These are phyloP conservation scores for Pseudogymnoascus sp. DNA, from an alignment of 2,329 filamentous ascomycete species.

Conservation along the genomic window DNA sequence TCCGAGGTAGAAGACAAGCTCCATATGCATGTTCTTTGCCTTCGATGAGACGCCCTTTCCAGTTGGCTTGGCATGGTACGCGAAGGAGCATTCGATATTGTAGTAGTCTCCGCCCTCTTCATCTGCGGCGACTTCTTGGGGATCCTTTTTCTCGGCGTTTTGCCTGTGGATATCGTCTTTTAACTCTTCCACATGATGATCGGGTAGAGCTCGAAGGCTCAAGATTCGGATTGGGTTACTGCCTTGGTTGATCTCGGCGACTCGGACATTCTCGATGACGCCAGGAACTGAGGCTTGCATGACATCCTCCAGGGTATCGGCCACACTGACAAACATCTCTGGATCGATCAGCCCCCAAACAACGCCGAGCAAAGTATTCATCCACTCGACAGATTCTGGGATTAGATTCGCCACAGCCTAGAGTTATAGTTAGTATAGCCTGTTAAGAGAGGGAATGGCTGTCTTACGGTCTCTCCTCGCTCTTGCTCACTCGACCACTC, in stretches of 20 bases:
- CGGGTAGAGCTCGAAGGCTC: slow-evolving; percentile 77
- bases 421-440: not conserved
- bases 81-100: slow-evolving; percentile 83
- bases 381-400: slow-evolving; percentile 90
- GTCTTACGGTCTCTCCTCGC: slow-evolving; percentile 63
- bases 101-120: slow-evolving; percentile 90
- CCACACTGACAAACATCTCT: slow-evolving; percentile 85
- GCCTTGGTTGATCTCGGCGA: slow-evolving; percentile 91
- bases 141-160: slow-evolving; percentile 73
- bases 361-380: slow-evolving; percentile 79
- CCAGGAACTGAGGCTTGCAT: slow-evolving; percentile 94
- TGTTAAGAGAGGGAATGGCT: slow-evolving; percentile 1
- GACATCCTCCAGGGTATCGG: slow-evolving; percentile 90
- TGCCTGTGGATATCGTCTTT: slow-evolving; percentile 73
- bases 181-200: slow-evolving; percentile 70
- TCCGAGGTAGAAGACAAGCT: slow-evolving; percentile 87
- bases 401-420: slow-evolving; percentile 77
- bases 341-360: slow-evolving; percentile 91
- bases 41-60: slow-evolving; percentile 65
- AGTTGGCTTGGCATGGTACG: slow-evolving; percentile 79
- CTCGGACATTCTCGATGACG: slow-evolving; percentile 87
- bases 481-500: slow-evolving; percentile 87
- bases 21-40: slow-evolving; percentile 95
- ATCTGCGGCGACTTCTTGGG: slow-evolving; percentile 77
- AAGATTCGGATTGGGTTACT: slow-evolving; percentile 83